Percentiles rank a stretch among this genome's conserved stretches.
Evolutionary conservation across 164 flowering plant species (phyloP).

Genomic region (Magnolia kwangsiensis): DNA sequence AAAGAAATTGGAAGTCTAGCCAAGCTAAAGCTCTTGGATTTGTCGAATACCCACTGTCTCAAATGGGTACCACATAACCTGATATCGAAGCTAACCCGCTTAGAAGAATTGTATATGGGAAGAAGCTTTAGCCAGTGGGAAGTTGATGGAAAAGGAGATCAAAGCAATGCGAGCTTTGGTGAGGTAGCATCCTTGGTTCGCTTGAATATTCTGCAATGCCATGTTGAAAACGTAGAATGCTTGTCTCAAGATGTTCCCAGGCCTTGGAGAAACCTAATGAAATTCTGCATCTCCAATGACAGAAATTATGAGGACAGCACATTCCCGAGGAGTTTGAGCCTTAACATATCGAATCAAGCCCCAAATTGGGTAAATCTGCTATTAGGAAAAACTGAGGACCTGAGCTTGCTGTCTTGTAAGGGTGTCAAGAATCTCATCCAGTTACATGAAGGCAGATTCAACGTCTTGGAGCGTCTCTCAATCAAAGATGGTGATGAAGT

Average conservation of each 20-base stretch:
- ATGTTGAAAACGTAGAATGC: not conserved
- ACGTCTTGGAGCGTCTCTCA: not conserved
- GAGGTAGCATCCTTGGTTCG: not conserved
- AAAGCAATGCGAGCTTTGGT: not conserved
- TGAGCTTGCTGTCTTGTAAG: too few species aligned
- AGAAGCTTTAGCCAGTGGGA: not conserved
- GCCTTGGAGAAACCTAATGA: not conserved
- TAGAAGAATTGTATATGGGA: not conserved
- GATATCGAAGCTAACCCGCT: conserved; percentile 1
- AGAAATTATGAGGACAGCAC: not conserved
- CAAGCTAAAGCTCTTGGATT: conserved; percentile 3
- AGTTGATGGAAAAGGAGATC: not conserved
- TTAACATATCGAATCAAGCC: not conserved
- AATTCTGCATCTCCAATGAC: not conserved
- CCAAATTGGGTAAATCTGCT: not conserved
- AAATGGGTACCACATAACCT: not conserved
- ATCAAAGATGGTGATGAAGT: not conserved
- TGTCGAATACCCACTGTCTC: not conserved
- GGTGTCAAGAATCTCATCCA: not conserved
- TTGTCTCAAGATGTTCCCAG: not conserved
- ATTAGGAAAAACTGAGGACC: not conserved
- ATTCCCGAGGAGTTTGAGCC: not conserved
- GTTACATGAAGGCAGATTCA: not conserved
- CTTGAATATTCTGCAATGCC: not conserved
- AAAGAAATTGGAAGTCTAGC: not conserved